Conservation (phyloP, 805 yeast genomes). For the Myxozyma melibiosi region DNA sequence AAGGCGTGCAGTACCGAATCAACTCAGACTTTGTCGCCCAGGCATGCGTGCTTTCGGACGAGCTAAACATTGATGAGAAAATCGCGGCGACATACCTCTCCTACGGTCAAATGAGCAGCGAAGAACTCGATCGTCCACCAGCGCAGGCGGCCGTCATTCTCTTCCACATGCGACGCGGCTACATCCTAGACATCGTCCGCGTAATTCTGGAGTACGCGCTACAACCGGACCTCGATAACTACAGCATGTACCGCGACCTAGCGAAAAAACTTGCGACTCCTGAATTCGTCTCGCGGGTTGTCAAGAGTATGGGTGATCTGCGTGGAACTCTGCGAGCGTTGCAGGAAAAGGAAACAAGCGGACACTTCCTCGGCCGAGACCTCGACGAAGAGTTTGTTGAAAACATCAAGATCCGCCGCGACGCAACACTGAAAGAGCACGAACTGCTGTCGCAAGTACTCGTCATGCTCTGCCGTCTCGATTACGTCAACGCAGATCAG, state of each 20-base stretch:
- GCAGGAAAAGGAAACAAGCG: conserved; percentile 53
- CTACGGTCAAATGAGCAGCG: conserved; percentile 47
- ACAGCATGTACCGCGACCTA: conserved; percentile 21
- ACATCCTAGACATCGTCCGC: conserved; percentile 57
- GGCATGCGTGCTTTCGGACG: conserved; percentile 61
- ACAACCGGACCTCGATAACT: background rate
- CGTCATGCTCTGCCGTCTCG: conserved; percentile 49
- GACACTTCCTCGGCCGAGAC: conserved; percentile 53
- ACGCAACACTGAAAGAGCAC: conserved; percentile 65
- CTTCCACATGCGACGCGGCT: conserved; percentile 69
- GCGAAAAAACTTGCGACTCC: conserved; percentile 16
- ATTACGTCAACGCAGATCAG: conserved; percentile 40
- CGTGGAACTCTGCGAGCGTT: conserved; percentile 60
- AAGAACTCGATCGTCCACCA: conserved; percentile 44
- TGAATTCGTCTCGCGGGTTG: conserved; percentile 47
- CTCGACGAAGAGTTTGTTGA: conserved; percentile 50
- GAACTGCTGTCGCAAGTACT: conserved; percentile 70
- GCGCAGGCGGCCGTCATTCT: conserved; percentile 58
- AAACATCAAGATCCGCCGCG: conserved; percentile 59
- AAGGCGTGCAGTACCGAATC: conserved; percentile 59
- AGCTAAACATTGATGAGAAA: conserved; percentile 74
- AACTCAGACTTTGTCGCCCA: conserved; percentile 66
- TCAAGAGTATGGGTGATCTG: conserved; percentile 59
- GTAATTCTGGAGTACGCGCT: conserved; percentile 23
- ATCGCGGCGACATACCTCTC: conserved; percentile 70